Percentiles rank a stretch among this genome's conserved stretches.
Conservation (phyloP, 1,284 basidiomycete species). For the Ceratorhiza oryzae-sativae region DNA sequence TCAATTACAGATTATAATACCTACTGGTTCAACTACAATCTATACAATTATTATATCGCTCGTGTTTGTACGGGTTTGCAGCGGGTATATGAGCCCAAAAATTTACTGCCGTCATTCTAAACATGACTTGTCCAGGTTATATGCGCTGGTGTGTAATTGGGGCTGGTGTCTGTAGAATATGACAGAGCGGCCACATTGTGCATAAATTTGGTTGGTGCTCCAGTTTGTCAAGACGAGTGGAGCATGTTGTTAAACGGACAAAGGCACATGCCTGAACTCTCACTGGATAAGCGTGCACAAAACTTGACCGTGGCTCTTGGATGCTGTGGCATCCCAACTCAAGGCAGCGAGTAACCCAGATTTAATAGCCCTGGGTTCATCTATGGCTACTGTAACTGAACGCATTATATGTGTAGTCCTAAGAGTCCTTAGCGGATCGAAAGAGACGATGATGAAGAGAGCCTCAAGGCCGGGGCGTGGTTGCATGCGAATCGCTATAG, state of each 20-base stretch:
- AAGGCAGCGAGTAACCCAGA: neutral
- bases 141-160: neutral
- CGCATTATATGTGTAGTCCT: constrained; percentile 1
- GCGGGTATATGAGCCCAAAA: neutral
- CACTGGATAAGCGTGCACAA: neutral
- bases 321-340: neutral
- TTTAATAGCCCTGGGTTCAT: neutral
- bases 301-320: no score
- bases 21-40: neutral
- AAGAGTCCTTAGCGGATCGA: no score
- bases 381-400: neutral
- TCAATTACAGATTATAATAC: neutral
- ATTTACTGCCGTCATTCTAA: neutral
- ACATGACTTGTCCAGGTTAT: neutral
- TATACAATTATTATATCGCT: neutral
- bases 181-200: constrained; percentile 15
- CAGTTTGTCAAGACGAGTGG: neutral
- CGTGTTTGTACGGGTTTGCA: neutral
- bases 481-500: no score
- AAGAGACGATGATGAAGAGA: no score
- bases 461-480: no score
- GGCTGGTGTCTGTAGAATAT: neutral
- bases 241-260: constrained; percentile 10
- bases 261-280: neutral
- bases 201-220: neutral